Base-by-base conservation (phyloP, 257 asterid genomes). In the Catharanthus roseus region DNA sequence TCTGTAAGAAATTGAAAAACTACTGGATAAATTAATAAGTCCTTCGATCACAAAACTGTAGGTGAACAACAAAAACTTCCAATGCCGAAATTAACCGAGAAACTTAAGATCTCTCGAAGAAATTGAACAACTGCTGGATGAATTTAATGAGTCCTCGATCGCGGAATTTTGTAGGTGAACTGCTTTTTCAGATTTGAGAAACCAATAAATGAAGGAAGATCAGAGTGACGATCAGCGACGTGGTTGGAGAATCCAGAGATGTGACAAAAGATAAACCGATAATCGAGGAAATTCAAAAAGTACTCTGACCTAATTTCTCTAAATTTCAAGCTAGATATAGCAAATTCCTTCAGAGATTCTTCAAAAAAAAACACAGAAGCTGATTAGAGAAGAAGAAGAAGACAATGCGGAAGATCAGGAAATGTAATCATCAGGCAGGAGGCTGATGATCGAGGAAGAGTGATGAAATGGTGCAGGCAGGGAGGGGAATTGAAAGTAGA, bases 181-280 rank as follows among this genome's bases (percentile, higher is more conserved):
- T 2, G 13, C 11, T 44, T 42, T 16, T 24, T 61, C 39, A 62
- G 55, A 33, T 68, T 4, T 44, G 41, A 70, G 58, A 38, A 8
- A 3, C 63, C 41, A 65, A 69, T 47, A 70, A 60, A 68, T 16
- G 78, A 72, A 70, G 51, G 76, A 65, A 42, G 49, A 70, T n/a
- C n/a, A 18, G 29, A 74, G 64, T 29, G 70, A 72, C 66, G 71
- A 28, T 71, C 49, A 74, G 66, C 55, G 66, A 61, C 55, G 79
- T 44, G 3, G 19, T 44, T 31, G 66, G 67, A 23, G 77, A 75
- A 60, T 76, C 75, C 75, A 75, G 75, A 75, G 74, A 73, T 58
- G 81, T 82, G 79, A 71, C 79, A 42, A 29, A 34, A 23, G 61
- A 76, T 77, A 15, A 33, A 68, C 68, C 42, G 71, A 69, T 49